Base-by-base conservation (phyloP, 2,329 filamentous ascomycete species). In the Sarocladium strictum region DNA sequence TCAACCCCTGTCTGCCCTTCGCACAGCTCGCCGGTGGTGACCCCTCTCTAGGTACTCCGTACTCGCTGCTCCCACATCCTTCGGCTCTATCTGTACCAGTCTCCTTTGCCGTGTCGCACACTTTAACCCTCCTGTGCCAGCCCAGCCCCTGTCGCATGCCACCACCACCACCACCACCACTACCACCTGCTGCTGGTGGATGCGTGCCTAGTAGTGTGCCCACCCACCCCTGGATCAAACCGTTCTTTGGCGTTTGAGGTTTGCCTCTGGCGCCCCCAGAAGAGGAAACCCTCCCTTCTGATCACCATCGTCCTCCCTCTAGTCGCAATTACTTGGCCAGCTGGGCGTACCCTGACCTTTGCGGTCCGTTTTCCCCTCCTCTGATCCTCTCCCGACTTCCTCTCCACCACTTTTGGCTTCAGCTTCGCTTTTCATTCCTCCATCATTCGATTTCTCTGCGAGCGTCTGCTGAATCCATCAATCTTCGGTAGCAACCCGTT, bases 171-270 rank as follows among this genome's bases (percentile, higher is more conserved):
- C 43, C 43, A n/a, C 43, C 40, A 17, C 7, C 40, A 17, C 40
- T 21, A 17, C 40, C 40, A 17, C n/a, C 40, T 38, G 35, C 6
- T 15, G 11, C 17, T 24, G 29, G 47, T 33, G 26, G 47, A 45
- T 51, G 47, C n/a, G 27, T 51, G 47, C 27, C 27, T 29, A 51
- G n/a, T n/a, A n/a, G 47, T 23, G 47, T 51, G 47, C 24, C 47
- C 47, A 51, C 47, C 47, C 47, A 51, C 47, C 26, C 47, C 47
- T 33, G 47, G 47, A 33, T 29, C 47, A 51, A 51, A 51, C 26
- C 47, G 27, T 51, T 51, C 47, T 51, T 51, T 51, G 47, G 47
- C 27, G 47, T 51, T 51, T 51, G 47, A 51, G 47, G 47, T 51
- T 51, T 49, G 23, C 24, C 43, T 32, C 26, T 32, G 23, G 43